Base-by-base conservation (phyloP, 441 rosid genomes). In the Capsella rubella region DNA sequence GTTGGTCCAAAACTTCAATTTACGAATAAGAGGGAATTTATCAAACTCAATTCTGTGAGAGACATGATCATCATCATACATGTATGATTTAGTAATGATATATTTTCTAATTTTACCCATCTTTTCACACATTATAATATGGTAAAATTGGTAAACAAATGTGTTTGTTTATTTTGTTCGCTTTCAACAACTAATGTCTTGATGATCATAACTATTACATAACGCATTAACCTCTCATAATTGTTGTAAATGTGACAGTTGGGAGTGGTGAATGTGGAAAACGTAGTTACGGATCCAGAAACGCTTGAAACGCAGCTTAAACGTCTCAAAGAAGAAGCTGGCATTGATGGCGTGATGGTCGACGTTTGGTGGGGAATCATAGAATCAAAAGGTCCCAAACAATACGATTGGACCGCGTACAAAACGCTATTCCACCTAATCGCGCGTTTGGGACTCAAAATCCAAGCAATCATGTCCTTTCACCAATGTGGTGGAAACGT, bases 291-390 rank as follows among this genome's bases (percentile, higher is more conserved):
- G 42, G 79, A 85, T 61, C 73, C 59, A 57, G 77, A 74, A 4
- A 74, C 28, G 58, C 63, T 90, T 2, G 85, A 81, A 67, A 67
- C 68, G 61, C 89, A 88, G 66, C 90, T 89, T 4, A 86, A 78
- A 80, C 79, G 86, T 82, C 84, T 91, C 51, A 88, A 78, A 69
- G 82, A 76, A 4, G 84, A 76, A 14, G 91, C 86, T 9, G 90
- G 89, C 3, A 67, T 89, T 6, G 97, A 90, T 27, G 97, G 98
- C 35, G 85, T 90, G 9, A 93, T 89, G 93, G 75, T 85, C 0
- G 97, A 93, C 46, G 90, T 91, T 0, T 89, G 94, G 94, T 93
- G 94, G 98, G 94, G 97, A 49, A 83, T 89, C 50, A 61, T 86
- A 13, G 91, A 93, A 67, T 74, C 87, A 21, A 82, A 82, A 31